Percentiles rank a stretch among this genome's conserved stretches.
Evolutionary conservation across 192 early-diverging fungal genomes (phyloP).

Genomic region (Coemansia sp.): DNA sequence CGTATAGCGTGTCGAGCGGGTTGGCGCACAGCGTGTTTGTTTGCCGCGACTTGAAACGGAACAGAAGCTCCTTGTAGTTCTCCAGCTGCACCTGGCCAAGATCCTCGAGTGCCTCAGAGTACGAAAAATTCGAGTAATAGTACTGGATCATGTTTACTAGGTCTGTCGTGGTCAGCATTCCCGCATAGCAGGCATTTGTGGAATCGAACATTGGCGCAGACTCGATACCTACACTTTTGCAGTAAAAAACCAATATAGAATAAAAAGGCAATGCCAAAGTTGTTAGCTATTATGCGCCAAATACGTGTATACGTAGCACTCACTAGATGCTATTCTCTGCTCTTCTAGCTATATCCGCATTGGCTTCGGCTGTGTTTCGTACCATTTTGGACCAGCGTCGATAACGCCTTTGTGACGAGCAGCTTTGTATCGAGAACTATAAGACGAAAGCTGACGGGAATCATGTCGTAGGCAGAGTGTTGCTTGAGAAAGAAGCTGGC

Average conservation of each 20-base stretch:
- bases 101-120: conserved; percentile 81
- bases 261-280: too few relatives aligned
- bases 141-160: conserved; percentile 93
- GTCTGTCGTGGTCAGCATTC: conserved; percentile 96
- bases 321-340: too few relatives aligned
- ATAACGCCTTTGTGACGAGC: conserved; percentile 88
- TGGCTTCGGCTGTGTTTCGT: conserved; percentile 17
- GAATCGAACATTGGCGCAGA: conserved; percentile 94
- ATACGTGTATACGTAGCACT: too few relatives aligned
- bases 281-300: too few relatives aligned
- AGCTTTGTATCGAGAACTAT: conserved; percentile 91
- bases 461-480: conserved; percentile 87
- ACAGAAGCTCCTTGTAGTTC: conserved; percentile 53
- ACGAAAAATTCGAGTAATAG: conserved; percentile 82
- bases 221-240: conserved; percentile 69
- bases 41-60: conserved; percentile 53
- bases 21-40: conserved; percentile 72
- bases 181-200: conserved; percentile 74
- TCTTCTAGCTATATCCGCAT: neutral
- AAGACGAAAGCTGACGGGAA: conserved; percentile 86
- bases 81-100: conserved; percentile 69
- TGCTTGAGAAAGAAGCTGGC: conserved; percentile 71
- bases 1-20: conserved; percentile 83
- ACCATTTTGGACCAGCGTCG: conserved; percentile 94
- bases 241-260: neutral